Base-by-base conservation (phyloP, 2,329 filamentous ascomycete genomes). In the Monosporascus sp. region DNA sequence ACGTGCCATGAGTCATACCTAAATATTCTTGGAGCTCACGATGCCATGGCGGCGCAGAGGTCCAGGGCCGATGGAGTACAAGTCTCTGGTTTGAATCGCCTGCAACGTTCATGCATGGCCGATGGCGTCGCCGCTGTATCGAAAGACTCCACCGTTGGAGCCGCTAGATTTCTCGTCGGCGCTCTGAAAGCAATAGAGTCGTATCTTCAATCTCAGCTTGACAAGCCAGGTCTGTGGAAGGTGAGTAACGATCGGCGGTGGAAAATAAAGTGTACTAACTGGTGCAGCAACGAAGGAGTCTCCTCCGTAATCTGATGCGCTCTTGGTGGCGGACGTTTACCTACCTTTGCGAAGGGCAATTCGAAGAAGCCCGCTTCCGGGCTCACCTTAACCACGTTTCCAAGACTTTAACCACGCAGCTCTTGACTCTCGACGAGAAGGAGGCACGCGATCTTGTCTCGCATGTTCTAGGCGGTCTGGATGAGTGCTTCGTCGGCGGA, bases 291-390 rank as follows among this genome's bases (percentile, higher is more conserved):
- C 67, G 70, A 38, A 66, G 64, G 27, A 57, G 53, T 20, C 40
- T 71, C 27, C 57, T 81, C 14, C 66, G 69, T 16, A 62, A 69
- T 5, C 52, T 85, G 9, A 63, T 80, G 51, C 77, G 79, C 54
- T 83, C 80, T 60, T 79, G 85, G 70, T 75, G 76, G 66, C 74
- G 78, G 20, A 86, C 81, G 0, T 74, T 81, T 52, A 59, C 63
- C 1, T 71, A 83, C 34, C 71, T 79, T 1, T 76, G 73, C 14
- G 66, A 66, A 0, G 22, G 63, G 4, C 62, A 67, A 0, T 87
- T 87, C 58, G 81, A 86, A 53, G 84, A 87, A 60, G 83, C 82
- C 17, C 75, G 71, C 36, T 87, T 87, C 66, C 84, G 85, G 64
- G 84, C 83, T 27, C 83, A 86, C 63, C 68, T 87, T 16, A 71